These are phyloP conservation scores for Nymphaea colorata DNA, from an alignment of 164 flowering plant species.

Conservation along the genomic window DNA sequence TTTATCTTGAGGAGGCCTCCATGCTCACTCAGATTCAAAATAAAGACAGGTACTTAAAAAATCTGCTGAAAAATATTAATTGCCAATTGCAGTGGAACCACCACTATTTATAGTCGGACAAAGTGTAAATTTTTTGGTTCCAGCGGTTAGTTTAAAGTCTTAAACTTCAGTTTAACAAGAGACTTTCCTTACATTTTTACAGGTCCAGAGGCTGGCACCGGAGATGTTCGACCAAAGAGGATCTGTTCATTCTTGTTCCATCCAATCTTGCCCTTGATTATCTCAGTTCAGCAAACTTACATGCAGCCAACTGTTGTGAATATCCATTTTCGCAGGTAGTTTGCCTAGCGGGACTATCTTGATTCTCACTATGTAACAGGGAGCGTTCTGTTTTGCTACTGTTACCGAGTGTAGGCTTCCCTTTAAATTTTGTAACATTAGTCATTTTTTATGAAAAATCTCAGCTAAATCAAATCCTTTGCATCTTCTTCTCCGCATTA, in stretches of 20 bases:
- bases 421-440: not conserved
- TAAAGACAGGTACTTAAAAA: slow-evolving; percentile 57
- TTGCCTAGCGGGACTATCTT: not conserved
- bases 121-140: not conserved
- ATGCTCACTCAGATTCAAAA: slow-evolving; percentile 65
- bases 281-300: slow-evolving; percentile 84
- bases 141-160: too few species aligned
- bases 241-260: slow-evolving; percentile 83
- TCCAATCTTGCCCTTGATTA: slow-evolving; percentile 72
- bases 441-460: not conserved
- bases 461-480: not conserved
- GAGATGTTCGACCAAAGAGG: slow-evolving; percentile 59
- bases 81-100: not conserved
- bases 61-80: not conserved
- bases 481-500: not conserved
- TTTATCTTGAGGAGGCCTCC: slow-evolving; percentile 73
- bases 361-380: not conserved
- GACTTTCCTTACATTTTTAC: not conserved
- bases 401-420: not conserved
- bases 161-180: not conserved
- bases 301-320: slow-evolving; percentile 78
- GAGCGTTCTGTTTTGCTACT: not conserved
- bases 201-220: slow-evolving; percentile 82
- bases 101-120: not conserved
- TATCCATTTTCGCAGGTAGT: slow-evolving; percentile 50